Base-by-base conservation (phyloP, 208 protist genomes). In the Crithidia sp. region DNA sequence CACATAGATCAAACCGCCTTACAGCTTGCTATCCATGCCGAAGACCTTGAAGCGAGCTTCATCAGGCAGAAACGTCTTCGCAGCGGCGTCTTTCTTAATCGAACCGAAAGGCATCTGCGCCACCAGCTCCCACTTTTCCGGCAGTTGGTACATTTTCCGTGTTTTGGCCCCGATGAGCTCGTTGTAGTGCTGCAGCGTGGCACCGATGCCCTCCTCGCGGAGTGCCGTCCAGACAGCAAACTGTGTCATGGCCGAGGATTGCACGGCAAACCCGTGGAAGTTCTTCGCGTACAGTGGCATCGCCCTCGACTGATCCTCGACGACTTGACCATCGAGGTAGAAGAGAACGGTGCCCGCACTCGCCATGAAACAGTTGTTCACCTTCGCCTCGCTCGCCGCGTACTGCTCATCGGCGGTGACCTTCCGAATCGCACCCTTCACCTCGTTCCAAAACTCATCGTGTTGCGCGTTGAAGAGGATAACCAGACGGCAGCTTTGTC, bases 161-260 rank as follows among this genome's bases (percentile, higher is more conserved):
- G 73, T 14, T 7, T 63, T 55, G 0, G 28, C 67, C 3, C 59
- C 66, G 64, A 88, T 83, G 19, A 88, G 67, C 49, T 74, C 69
- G n/a, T 76, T 76, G 78, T 85, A 88, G 71, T 88, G 83, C 67
- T 85, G 79, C 41, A 88, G 67, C 4, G 66, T 62, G 13, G 76
- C 84, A 39, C 76, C 84, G n/a, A 80, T 67, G 0, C 47, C 50
- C 13, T 40, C 75, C 75, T 79, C 7, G 2, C 60, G 59, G 19
- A 83, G 76, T 16, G 74, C 73, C 45, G 81, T 82, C 84, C 84
- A 85, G 61, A 88, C 84, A 13, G 76, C 79, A 59, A 70, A 78
- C 72, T 88, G 84, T 58, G 84, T 72, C 43, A 85, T 83, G 9
- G 57, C 84, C 16, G 68, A 73, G 4, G 57, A 36, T 14, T 88